These are phyloP conservation scores for Coniochaeta sp. DNA, from an alignment of 2,329 filamentous ascomycete species.

Conservation along the genomic window DNA sequence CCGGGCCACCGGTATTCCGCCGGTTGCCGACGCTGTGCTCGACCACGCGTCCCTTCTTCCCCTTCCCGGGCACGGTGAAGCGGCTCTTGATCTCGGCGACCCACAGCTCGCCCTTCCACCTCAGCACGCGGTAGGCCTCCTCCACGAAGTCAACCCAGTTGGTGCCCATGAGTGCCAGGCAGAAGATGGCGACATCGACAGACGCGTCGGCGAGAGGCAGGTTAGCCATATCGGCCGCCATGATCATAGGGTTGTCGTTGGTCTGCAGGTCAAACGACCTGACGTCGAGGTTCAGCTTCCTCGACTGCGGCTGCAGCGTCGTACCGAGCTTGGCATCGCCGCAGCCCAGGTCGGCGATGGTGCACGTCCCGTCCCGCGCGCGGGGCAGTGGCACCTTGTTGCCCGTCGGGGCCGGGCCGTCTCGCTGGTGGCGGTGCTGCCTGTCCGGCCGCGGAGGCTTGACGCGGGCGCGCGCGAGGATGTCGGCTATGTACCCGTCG, in stretches of 20 bases:
- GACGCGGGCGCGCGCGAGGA: constrained; percentile 59
- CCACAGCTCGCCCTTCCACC: constrained; percentile 95
- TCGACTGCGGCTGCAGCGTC: constrained; percentile 53
- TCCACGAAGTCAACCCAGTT: constrained; percentile 98
- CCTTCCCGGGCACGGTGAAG: constrained; percentile 52
- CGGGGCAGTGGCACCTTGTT: constrained; percentile 54
- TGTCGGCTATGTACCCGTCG: constrained; percentile 69
- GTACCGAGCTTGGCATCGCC: constrained; percentile 80
- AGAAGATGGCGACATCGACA: constrained; percentile 88
- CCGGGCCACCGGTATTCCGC: constrained; percentile 36
- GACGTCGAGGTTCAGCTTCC: constrained; percentile 65
- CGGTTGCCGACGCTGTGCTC: constrained; percentile 66
- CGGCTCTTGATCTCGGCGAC: constrained; percentile 94
- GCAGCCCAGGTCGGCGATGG: constrained; percentile 86
- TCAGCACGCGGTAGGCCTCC: constrained; percentile 85
- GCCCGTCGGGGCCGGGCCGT: constrained; percentile 16
- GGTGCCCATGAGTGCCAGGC: constrained; percentile 94
- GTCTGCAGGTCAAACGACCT: constrained; percentile 80
- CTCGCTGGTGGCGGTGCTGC: constrained; percentile 11
- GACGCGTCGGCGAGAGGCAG: constrained; percentile 68
- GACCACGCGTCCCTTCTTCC: constrained; percentile 38
- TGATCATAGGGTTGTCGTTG: constrained; percentile 65
- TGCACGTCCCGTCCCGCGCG: constrained; percentile 58
- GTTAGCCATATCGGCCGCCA: constrained; percentile 79
- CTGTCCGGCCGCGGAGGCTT: constrained; percentile 15